These are phyloP conservation scores for Crithidia sp. DNA, from an alignment of 208 protist genomes.

Conservation along the genomic window DNA sequence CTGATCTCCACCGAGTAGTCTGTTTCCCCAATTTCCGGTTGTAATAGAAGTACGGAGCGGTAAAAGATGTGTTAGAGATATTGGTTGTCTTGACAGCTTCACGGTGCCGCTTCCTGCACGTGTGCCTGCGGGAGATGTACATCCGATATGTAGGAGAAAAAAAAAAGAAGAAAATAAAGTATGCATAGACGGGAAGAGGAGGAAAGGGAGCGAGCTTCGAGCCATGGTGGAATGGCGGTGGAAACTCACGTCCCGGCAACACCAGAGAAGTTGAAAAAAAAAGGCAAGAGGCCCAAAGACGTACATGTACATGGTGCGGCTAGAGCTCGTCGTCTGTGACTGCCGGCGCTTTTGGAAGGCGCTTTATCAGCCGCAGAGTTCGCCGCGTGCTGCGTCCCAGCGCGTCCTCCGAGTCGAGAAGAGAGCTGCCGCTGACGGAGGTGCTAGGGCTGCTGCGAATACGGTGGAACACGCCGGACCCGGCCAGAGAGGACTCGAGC, in stretches of 20 bases:
- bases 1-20: too few relatives aligned
- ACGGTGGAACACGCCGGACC: slow-evolving; percentile 21
- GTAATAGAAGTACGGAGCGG: too few relatives aligned
- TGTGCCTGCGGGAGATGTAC: not conserved
- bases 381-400: slow-evolving; percentile 15
- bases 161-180: slow-evolving; percentile 2
- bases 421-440: not conserved
- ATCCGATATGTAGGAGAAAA: not conserved
- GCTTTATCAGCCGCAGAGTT: not conserved
- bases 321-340: not conserved
- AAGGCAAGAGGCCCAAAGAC: not conserved
- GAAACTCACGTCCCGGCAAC: too few relatives aligned
- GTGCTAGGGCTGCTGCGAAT: not conserved
- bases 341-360: not conserved
- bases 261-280: not conserved
- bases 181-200: not conserved
- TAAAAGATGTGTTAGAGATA: too few relatives aligned
- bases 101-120: too few relatives aligned
- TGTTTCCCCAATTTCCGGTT: too few relatives aligned
- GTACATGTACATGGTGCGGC: not conserved
- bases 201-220: not conserved
- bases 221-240: too few relatives aligned
- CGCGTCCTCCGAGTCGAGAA: slow-evolving; percentile 24
- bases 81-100: too few relatives aligned
- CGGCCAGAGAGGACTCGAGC: not conserved